Evolutionary conservation across 108 stramenopile species (phyloP).

Genomic region (Nitzschia inconspicua): DNA sequence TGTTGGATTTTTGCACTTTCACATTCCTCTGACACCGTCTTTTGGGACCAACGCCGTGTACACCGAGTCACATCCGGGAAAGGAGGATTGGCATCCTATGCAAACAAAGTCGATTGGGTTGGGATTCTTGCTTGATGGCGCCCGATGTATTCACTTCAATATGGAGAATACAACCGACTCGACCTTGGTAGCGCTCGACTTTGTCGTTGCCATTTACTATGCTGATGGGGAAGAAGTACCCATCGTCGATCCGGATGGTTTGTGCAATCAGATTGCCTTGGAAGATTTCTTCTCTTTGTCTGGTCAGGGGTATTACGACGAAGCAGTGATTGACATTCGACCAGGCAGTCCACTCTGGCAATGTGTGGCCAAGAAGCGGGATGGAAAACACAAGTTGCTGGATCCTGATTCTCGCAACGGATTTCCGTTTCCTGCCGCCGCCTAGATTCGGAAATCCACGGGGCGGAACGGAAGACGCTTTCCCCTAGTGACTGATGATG

Average conservation of each 20-base stretch:
- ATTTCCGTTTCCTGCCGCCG: too few species aligned
- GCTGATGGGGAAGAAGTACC: too few species aligned
- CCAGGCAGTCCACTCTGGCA: slow-evolving; percentile 16
- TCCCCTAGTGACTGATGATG: too few species aligned
- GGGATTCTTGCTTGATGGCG: slow-evolving; percentile 70
- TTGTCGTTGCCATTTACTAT: slow-evolving; percentile 57
- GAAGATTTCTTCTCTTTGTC: slow-evolving; percentile 45
- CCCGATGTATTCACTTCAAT: slow-evolving; percentile 64
- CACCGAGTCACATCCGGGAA: slow-evolving; percentile 63
- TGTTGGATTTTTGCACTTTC: slow-evolving; percentile 63
- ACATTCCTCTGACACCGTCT: slow-evolving; percentile 63
- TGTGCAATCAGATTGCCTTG: slow-evolving; percentile 15
- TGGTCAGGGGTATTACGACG: slow-evolving; percentile 62
- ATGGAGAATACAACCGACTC: slow-evolving; percentile 62
- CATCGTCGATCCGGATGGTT: slow-evolving; percentile 12
- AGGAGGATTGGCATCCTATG: slow-evolving; percentile 73
- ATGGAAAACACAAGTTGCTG: slow-evolving; percentile 17
- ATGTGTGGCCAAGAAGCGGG: slow-evolving; percentile 47
- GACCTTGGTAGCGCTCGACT: slow-evolving; percentile 70
- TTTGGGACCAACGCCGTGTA: slow-evolving; percentile 64
- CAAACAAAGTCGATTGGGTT: slow-evolving; percentile 53
- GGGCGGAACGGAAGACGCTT: too few species aligned
- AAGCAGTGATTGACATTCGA: slow-evolving; percentile 54
- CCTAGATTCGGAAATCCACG: too few species aligned
- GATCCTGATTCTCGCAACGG: slow-evolving; percentile 44